Evolutionary conservation across 805 yeast genomes (phyloP), one percentile per base, ranked within the genome.

Genomic region (Cyberlindnera veronae): DNA sequence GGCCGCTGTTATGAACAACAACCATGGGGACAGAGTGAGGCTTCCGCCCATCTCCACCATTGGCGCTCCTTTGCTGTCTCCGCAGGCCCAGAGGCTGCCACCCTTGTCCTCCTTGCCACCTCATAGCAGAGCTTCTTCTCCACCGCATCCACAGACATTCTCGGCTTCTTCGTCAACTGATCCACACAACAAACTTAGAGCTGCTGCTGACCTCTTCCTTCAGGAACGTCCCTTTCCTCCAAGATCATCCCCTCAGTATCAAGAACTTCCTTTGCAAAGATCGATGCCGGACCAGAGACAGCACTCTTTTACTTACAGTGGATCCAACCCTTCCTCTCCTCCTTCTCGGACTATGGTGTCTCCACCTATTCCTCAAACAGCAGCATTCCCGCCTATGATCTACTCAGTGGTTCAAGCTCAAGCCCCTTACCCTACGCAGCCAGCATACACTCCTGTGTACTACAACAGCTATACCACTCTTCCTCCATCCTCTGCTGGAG

Each of bases 21-120:
- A 28, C 29, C 15, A n/a, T 17, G 42, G 38, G 34, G n/a, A n/a
- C n/a, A 42, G 32, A 28, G 39, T 42, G 27, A 38, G 37, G 19
- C 46, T 42, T 12, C 46, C 46, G 38, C 38, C 46, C 24, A 32
- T 42, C 34, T 32, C 46, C 24, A 5, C 35, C 9, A 27, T 42
- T 16, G 38, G 36, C 5, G 24, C 37, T 10, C 26, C 22, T 14
- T 32, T 24, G 22, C 39, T 24, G 12, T 13, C 29, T 14, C 26
- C 9, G 6, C 27, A n/a, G 12, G 15, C 24, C 26, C 18, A 5
- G 21, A 10, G 9, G 29, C 14, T 15, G 13, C n/a, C 30, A 7
- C 30, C n/a, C 29, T 13, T 7, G 15, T 13, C 29, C 29, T 19
- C 10, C 31, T 29, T 17, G 19, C 31, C 17, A n/a, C n/a, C n/a